A percentile compares a stretch with the other conserved stretches of the same genome.
Conservation (phyloP, 495 filamentous ascomycete species). For the Penicillium cosmopolitanum region DNA sequence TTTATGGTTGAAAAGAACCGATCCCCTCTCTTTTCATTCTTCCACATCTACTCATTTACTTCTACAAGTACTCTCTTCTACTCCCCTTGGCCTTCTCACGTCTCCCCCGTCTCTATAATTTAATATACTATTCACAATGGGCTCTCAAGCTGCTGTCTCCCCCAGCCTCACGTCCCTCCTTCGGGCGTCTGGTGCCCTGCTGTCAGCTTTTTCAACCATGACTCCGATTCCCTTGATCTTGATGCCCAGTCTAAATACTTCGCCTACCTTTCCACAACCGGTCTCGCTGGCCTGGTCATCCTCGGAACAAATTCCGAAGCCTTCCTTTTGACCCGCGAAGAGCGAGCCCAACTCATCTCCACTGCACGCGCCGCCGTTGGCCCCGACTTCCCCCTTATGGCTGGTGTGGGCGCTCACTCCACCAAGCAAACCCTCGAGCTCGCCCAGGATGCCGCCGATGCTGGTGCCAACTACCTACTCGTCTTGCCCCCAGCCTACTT, state of each 20-base stretch:
- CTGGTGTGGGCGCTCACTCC: conserved; percentile 65
- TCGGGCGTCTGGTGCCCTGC: conserved; percentile 26
- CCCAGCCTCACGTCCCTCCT: conserved; percentile 28
- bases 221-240: conserved; percentile 55
- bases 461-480: conserved; percentile 62
- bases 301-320: conserved; percentile 70
- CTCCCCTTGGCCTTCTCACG: not conserved
- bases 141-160: conserved; percentile 13
- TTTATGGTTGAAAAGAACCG: not conserved
- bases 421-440: conserved; percentile 65
- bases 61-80: not conserved
- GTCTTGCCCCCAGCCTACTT: conserved; percentile 69
- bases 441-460: conserved; percentile 57
- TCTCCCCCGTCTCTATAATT: not conserved
- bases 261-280: conserved; percentile 55
- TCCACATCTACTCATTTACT: not conserved
- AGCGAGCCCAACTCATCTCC: conserved; percentile 54
- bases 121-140: conserved; percentile 8
- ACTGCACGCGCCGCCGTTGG: conserved; percentile 57
- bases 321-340: conserved; percentile 64
- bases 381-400: conserved; percentile 60
- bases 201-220: conserved; percentile 56
- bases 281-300: conserved; percentile 62
- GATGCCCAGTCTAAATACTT: conserved; percentile 56
- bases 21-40: not conserved